Evolutionary conservation across 192 early-diverging fungal species (phyloP), one percentile per base, ranked within the genome.

Genomic region (Haplosporangium gracile): DNA sequence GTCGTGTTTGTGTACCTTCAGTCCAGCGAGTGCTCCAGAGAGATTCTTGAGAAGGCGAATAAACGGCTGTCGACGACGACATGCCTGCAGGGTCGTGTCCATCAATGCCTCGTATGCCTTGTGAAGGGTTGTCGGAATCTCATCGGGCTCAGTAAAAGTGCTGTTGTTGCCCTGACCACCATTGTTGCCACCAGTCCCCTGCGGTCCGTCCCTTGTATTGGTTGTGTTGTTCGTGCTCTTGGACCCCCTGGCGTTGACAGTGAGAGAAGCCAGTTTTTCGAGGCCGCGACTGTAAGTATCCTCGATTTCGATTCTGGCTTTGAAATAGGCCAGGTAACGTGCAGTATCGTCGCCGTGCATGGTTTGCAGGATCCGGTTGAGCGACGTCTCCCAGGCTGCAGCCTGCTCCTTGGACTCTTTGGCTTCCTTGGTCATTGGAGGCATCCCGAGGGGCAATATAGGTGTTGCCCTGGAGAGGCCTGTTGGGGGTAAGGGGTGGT

Each of bases 261-360:
- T n/a, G 42, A 70, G 32, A 45, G 39, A 24, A 38, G 65, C 71
- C 3, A 86, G 76, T 22, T 86, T 86, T 34, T 86, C 84, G 18
- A 86, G 79, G 42, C 60, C 68, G 60, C 79, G 78, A 55, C 34
- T 47, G 32, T 86, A 86, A 42, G 78, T 71, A 47, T 86, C 84
- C 70, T 86, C 84, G 65, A 78, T 70, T 39, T 86, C 84, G 45
- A 86, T 71, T 20, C 84, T 71, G 38, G 75, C 72, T 40, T 86
- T 86, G 72, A 86, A 86, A 53, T 86, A 86, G 72, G 70, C 70
- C 20, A 86, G 72, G 29, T 74, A 77, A 34, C 68, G 80, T 39
- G 79, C 75, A 36, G 84, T 75, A 76, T 86, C 84, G 22, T 86
- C 84, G 26, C 84, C 79, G 4, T 86, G 84, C 84, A 86, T 86